These are phyloP conservation scores for Amborella trichopoda DNA, from an alignment of 164 flowering plant genomes.

Conservation along the genomic window DNA sequence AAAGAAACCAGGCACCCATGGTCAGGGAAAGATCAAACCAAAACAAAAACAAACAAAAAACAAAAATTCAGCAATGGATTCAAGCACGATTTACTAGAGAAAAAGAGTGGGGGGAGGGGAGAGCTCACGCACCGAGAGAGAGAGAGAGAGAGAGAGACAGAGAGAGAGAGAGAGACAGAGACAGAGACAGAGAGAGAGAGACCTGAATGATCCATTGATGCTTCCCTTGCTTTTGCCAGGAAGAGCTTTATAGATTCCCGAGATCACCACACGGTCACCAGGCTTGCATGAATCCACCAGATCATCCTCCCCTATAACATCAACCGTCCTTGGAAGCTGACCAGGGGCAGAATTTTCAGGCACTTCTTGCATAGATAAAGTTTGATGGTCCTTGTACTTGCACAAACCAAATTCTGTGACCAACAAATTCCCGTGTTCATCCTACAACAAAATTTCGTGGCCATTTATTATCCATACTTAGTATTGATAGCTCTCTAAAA, in stretches of 20 bases:
- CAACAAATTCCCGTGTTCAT: conserved; percentile 81
- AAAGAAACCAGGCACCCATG: too few species aligned
- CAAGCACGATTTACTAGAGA: too few species aligned
- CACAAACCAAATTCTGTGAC: conserved; percentile 96
- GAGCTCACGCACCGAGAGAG: too few species aligned
- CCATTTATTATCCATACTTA: too few species aligned
- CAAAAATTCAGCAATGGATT: too few species aligned
- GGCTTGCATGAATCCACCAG: conserved; percentile 97
- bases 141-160: too few species aligned
- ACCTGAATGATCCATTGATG: conserved; percentile 98
- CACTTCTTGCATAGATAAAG: conserved; percentile 92
- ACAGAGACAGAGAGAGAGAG: too few species aligned
- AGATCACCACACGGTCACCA: conserved; percentile 91
- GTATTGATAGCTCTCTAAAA: too few species aligned
- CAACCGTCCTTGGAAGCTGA: conserved; percentile 93
- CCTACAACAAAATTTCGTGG: conserved; percentile 27
- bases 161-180: too few species aligned
- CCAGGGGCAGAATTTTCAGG: conserved; percentile 99
- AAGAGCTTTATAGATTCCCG: conserved; percentile 91
- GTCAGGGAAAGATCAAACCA: too few species aligned
- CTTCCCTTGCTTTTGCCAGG: conserved; percentile 91
- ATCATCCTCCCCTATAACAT: conserved; percentile 91
- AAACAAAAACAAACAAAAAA: too few species aligned
- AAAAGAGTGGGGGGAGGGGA: too few species aligned
- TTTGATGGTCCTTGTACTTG: conserved; percentile 95